Percentiles rank a stretch among this genome's conserved stretches.
Evolutionary conservation across 2,329 filamentous ascomycete genomes (phyloP).

Genomic region (Diaporthe ampelina): DNA sequence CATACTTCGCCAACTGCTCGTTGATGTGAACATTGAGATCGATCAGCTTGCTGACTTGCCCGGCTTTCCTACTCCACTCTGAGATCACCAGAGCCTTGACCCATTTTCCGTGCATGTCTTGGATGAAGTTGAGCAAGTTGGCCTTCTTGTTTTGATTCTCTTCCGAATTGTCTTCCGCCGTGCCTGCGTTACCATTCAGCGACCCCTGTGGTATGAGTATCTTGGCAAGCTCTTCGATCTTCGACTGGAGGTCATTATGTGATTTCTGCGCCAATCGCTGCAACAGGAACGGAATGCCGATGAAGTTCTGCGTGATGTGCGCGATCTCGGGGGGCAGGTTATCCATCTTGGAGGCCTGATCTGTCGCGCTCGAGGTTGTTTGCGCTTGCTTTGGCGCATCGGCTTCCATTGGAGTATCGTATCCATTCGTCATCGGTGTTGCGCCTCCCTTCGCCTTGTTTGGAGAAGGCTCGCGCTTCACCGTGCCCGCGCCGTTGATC

Average conservation of each 20-base stretch:
- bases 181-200: slow-evolving; percentile 62
- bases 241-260: slow-evolving; percentile 81
- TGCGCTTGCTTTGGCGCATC: slow-evolving; percentile 43
- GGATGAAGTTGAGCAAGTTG: slow-evolving; percentile 80
- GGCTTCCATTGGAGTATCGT: slow-evolving; percentile 46
- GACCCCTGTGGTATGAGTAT: slow-evolving; percentile 70
- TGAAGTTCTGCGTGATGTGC: slow-evolving; percentile 82
- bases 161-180: slow-evolving; percentile 68
- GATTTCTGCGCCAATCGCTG: slow-evolving; percentile 85
- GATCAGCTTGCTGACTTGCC: slow-evolving; percentile 87
- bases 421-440: slow-evolving; percentile 48
- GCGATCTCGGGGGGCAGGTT: slow-evolving; percentile 72
- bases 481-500: slow-evolving; percentile 55
- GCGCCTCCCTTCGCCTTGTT: slow-evolving; percentile 54
- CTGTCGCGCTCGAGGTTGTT: slow-evolving; percentile 46
- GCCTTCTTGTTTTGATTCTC: slow-evolving; percentile 84
- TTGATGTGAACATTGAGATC: slow-evolving; percentile 85
- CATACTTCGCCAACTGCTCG: slow-evolving; percentile 72
- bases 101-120: slow-evolving; percentile 86
- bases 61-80: slow-evolving; percentile 87
- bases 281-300: slow-evolving; percentile 81
- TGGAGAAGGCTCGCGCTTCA: slow-evolving; percentile 47
- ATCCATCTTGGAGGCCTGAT: slow-evolving; percentile 61
- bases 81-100: slow-evolving; percentile 92
- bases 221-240: slow-evolving; percentile 78